A percentile compares a stretch with the other conserved stretches of the same genome.
Evolutionary conservation across 2,329 filamentous ascomycete genomes (phyloP).

Genomic region (Amphichorda felina): DNA sequence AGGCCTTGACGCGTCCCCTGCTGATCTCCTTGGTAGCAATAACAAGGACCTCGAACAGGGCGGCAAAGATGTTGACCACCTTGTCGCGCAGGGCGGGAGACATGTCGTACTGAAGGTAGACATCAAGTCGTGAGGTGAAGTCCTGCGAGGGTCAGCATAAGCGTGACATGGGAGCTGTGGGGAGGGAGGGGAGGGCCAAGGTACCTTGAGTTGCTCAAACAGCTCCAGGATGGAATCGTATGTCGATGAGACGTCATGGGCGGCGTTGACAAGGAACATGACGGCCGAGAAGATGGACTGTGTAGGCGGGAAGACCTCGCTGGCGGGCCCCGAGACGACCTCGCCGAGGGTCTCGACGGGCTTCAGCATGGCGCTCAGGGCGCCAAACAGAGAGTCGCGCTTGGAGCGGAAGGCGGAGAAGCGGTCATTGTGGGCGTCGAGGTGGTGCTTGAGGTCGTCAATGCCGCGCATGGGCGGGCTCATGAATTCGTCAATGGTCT

Average conservation of each 20-base stretch:
- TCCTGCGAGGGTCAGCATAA: no score
- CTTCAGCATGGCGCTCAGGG: slow-evolving; percentile 15
- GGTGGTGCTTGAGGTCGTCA: slow-evolving; percentile 15
- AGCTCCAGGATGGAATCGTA: slow-evolving; percentile 33
- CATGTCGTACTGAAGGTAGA: slow-evolving; percentile 26
- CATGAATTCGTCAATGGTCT: slow-evolving; percentile 17
- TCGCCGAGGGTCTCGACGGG: slow-evolving; percentile 28
- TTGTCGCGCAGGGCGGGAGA: slow-evolving; percentile 24
- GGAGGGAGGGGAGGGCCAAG: slow-evolving; percentile 1
- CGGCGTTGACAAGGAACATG: slow-evolving; percentile 28
- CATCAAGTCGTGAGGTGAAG: slow-evolving; percentile 27
- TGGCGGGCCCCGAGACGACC: slow-evolving; percentile 21
- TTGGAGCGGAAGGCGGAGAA: slow-evolving; percentile 24
- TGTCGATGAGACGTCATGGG: slow-evolving; percentile 27
- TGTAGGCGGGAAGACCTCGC: slow-evolving; percentile 26
- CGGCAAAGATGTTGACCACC: slow-evolving; percentile 26
- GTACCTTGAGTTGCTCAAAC: slow-evolving; percentile 25
- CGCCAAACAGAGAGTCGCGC: slow-evolving; percentile 19
- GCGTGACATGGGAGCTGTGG: no score
- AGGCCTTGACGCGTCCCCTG: slow-evolving; percentile 26
- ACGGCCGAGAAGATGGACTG: slow-evolving; percentile 29
- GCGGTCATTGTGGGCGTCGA: slow-evolving; percentile 21
- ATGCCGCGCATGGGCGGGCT: slow-evolving; percentile 19
- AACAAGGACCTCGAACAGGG: slow-evolving; percentile 31
- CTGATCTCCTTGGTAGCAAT: slow-evolving; percentile 27